Evolutionary conservation across 1,284 basidiomycete species (phyloP).

Genomic region (Sanghuangporus sanghuang): DNA sequence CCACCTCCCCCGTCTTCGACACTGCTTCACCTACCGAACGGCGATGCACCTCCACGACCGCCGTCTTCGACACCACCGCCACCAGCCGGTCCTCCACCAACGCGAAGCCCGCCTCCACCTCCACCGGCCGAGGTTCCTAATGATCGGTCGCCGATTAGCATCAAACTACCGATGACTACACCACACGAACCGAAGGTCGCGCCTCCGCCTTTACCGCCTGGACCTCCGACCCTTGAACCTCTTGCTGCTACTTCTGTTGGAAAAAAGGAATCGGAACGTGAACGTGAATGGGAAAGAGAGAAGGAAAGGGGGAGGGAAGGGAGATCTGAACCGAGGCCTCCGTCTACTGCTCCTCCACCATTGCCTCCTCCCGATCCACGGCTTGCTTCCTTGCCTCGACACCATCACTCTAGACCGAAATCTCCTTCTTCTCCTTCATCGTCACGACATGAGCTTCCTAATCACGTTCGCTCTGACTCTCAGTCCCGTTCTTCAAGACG

Average conservation of each 20-base stretch:
- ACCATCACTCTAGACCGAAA: slow-evolving; percentile 17
- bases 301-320: not conserved
- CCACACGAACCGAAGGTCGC: slow-evolving; percentile 13
- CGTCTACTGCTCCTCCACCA: slow-evolving; percentile 21
- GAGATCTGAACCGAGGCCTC: slow-evolving; percentile 10
- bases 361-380: slow-evolving; percentile 25
- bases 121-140: slow-evolving; percentile 2
- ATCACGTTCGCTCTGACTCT: slow-evolving; percentile 22
- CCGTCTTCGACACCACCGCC: slow-evolving; percentile 20
- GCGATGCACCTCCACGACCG: not conserved
- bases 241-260: slow-evolving; percentile 17
- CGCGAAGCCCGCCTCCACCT: slow-evolving; percentile 9
- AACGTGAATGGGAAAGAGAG: not conserved
- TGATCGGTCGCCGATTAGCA: slow-evolving; percentile 6
- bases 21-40: slow-evolving; percentile 11
- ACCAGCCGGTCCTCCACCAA: slow-evolving; percentile 18
- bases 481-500: slow-evolving; percentile 26
- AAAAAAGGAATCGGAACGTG: not conserved
- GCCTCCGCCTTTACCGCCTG: slow-evolving; percentile 20
- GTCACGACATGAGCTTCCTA: slow-evolving; percentile 20
- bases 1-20: slow-evolving; percentile 17
- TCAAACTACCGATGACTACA: slow-evolving; percentile 1
- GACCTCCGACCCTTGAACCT: slow-evolving; percentile 23
- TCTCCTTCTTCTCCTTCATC: slow-evolving; percentile 23
- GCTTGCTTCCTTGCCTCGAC: slow-evolving; percentile 21